These are phyloP conservation scores for Tilletiopsis washingtonensis DNA, from an alignment of 1,284 basidiomycete species.

Conservation along the genomic window DNA sequence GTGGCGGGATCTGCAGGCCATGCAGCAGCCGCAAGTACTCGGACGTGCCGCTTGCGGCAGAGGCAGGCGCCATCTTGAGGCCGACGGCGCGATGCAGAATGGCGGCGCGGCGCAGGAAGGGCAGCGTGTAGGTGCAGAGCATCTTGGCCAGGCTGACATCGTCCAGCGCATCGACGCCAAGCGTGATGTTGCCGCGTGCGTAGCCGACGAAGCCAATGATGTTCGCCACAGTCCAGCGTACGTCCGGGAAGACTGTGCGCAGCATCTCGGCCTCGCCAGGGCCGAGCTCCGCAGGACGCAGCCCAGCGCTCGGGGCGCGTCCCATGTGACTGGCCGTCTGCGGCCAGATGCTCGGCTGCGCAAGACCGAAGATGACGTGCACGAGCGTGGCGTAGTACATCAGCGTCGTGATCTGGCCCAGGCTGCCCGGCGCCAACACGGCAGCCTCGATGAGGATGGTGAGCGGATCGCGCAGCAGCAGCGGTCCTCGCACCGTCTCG, in stretches of 20 bases:
- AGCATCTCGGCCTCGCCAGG: conserved; percentile 23
- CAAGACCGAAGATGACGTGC: conserved; percentile 43
- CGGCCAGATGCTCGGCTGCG: conserved; percentile 42
- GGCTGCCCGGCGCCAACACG: conserved; percentile 28
- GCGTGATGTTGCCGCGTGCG: conserved; percentile 43
- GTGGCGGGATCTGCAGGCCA: conserved; percentile 30
- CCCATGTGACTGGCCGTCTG: conserved; percentile 9
- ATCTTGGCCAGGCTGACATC: conserved; percentile 62
- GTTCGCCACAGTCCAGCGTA: conserved; percentile 42
- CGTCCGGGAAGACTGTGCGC: conserved; percentile 34
- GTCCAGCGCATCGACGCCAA: conserved; percentile 44
- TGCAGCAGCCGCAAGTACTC: conserved; percentile 37
- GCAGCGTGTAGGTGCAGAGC: conserved; percentile 79
- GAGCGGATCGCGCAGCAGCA: conserved; percentile 41
- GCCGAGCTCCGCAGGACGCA: background rate
- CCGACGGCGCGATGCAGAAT: conserved; percentile 70
- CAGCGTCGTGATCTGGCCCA: conserved; percentile 40
- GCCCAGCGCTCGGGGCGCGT: background rate
- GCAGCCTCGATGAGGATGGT: conserved; percentile 43
- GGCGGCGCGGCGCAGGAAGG: conserved; percentile 83
- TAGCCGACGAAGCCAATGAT: conserved; percentile 44
- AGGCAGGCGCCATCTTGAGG: background rate
- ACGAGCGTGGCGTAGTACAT: conserved; percentile 45
- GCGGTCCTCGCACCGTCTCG: conserved; percentile 36
- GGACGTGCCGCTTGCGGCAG: background rate